Base-by-base conservation (phyloP, 768 basidiomycete genomes). In the Lyophyllum semitale region DNA sequence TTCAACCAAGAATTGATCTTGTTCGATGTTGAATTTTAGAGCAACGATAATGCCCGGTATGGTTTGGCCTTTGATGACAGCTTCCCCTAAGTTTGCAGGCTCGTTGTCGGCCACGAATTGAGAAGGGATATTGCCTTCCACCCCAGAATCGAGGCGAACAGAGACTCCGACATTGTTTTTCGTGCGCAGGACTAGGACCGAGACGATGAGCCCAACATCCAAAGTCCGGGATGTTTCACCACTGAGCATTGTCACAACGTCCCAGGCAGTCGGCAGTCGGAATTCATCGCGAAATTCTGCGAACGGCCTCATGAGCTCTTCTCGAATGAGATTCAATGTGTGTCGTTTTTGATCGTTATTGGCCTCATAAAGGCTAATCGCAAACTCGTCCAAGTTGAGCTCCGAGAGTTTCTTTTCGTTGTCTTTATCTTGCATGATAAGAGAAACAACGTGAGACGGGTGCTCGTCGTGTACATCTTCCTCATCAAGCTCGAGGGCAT, bases 401-500 rank as follows among this genome's bases (percentile, higher is more conserved):
- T 95, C 93, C 51, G 87, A 81, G 15, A 99, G 77, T 72, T 95
- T 96, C 63, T 79, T 82, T 53, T 83, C 88, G 60, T 84, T 86
- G 57, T 93, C 87, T 25, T 72, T 76, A 67, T 96, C 93, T 38
- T 84, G 79, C 87, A 97, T 93, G 67, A 99, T 88, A 43, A 87
- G 73, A 13, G 83, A 82, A 42, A 99, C 93, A 8, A 92, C 89
- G 61, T 89, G 86, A 1, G 97, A 98, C 25, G 95, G 91, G 67
- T 96, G 91, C 63, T 91, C 86, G 60, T 93, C 92, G 53, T 91
- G 91, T 30, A 94, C 81, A 73, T 99, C 97, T 69, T 98, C 97
- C 64, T 96, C 95, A 61, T 99, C 97, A n/a, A 93, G 81, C 66
- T 98, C 97, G 13, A 98, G 81, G 4, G 96, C 94, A 71, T 98